These are phyloP conservation scores for Gynandropsis gynandra DNA, from an alignment of 345 rosid species.

Conservation along the genomic window DNA sequence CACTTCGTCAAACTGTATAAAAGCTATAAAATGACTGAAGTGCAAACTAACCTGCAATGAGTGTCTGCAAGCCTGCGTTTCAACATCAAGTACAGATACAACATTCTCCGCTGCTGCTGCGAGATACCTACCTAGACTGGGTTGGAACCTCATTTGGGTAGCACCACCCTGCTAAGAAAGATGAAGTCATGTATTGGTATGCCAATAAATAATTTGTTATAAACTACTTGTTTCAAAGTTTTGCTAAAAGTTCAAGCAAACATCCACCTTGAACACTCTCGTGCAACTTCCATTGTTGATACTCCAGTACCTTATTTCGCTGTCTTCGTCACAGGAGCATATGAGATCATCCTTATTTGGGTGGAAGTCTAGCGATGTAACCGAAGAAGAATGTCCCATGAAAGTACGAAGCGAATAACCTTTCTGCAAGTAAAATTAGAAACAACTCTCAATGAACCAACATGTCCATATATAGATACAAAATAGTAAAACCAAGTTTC, in stretches of 20 bases:
- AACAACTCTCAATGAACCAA: slow-evolving; percentile 9
- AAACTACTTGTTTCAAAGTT: too few relatives aligned
- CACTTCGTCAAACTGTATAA: too few relatives aligned
- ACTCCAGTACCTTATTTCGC: slow-evolving; percentile 95
- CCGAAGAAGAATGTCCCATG: slow-evolving; percentile 68
- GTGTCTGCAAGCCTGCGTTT: slow-evolving; percentile 65
- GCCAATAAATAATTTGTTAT: too few relatives aligned
- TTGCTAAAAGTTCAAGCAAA: too few relatives aligned
- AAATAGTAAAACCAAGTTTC: slow-evolving; percentile 3
- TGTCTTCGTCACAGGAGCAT: slow-evolving; percentile 87
- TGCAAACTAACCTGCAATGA: slow-evolving; percentile 48
- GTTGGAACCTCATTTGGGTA: slow-evolving; percentile 85
- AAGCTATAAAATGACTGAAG: too few relatives aligned
- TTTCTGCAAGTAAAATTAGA: slow-evolving; percentile 47
- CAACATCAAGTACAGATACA: slow-evolving; percentile 77
- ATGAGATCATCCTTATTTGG: slow-evolving; percentile 83
- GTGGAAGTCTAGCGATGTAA: slow-evolving; percentile 86
- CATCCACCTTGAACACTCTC: slow-evolving; percentile 70
- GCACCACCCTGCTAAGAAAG: slow-evolving; percentile 54
- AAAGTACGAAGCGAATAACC: slow-evolving; percentile 76
- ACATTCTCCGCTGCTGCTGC: slow-evolving; percentile 86
- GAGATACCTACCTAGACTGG: slow-evolving; percentile 78
- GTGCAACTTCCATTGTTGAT: slow-evolving; percentile 70
- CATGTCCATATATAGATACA: slow-evolving; percentile 4
- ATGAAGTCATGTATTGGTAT: too few relatives aligned